phyloP scores from a whole-genome alignment of 441 rosid species.

The Viola pubescens region DNA sequence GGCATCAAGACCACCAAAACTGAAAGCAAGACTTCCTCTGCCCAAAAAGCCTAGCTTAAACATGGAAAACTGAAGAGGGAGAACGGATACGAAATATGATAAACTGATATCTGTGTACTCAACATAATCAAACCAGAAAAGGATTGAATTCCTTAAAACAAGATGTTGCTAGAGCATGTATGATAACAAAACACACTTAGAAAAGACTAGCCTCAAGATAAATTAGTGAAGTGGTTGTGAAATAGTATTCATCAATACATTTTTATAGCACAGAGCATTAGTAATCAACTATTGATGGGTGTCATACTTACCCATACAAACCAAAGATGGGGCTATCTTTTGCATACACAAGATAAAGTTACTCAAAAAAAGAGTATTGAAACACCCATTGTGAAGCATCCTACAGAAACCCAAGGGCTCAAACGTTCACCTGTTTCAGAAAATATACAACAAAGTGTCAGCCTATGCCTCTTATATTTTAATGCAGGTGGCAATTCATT shows the following conservation, averaged over 20 bases:
- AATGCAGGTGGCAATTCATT: too few species aligned
- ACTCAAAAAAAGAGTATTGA: conserved; percentile 58
- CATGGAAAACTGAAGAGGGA: neutral
- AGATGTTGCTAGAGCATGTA: neutral
- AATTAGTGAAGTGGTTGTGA: conserved; percentile 6
- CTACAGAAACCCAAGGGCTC: conserved; percentile 88
- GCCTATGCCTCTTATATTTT: neutral
- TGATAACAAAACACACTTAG: conserved; percentile 6
- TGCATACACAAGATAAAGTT: conserved; percentile 11
- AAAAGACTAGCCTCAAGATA: conserved; percentile 15
- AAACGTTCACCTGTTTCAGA: conserved; percentile 68
- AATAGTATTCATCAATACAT: conserved; percentile 14
- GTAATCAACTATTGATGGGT: conserved; percentile 9
- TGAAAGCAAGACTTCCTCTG: neutral
- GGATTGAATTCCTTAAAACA: neutral
- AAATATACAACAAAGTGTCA: conserved; percentile 5
- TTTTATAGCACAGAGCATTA: conserved; percentile 12
- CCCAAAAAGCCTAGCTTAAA: neutral
- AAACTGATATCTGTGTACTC: neutral
- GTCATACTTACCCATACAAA: conserved; percentile 12
- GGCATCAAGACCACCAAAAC: neutral
- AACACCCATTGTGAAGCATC: conserved; percentile 79
- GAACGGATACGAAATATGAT: neutral
- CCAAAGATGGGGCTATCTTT: conserved; percentile 22
- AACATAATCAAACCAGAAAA: neutral